phyloP scores from a whole-genome alignment of 2,329 filamentous ascomycete genomes.

The Botrytis tulipae region DNA sequence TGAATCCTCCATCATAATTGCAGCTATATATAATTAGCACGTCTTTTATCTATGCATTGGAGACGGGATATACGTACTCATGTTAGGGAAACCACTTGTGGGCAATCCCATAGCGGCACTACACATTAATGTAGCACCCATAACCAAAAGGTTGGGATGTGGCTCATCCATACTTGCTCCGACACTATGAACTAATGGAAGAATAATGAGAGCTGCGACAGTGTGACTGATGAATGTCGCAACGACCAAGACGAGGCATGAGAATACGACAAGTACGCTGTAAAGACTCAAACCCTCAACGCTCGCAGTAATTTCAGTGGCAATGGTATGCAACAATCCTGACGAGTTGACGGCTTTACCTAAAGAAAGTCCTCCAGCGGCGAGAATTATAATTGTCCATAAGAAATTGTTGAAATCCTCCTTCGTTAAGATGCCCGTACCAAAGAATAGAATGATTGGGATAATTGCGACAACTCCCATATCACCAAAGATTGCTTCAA shows the following conservation, averaged over 20 bases:
- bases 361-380: constrained; percentile 85
- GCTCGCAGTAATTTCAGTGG: constrained; percentile 67
- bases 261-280: constrained; percentile 81
- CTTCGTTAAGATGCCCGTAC: constrained; percentile 92
- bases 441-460: constrained; percentile 93
- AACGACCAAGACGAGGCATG: constrained; percentile 79
- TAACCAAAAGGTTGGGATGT: constrained; percentile 91
- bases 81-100: constrained; percentile 96
- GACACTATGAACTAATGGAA: constrained; percentile 85
- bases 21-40: constrained; percentile 55
- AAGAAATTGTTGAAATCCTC: constrained; percentile 99
- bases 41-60: background rate
- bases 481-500: constrained; percentile 86
- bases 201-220: constrained; percentile 89
- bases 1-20: constrained; percentile 98
- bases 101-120: constrained; percentile 96
- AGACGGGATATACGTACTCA: constrained; percentile 73
- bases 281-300: constrained; percentile 83
- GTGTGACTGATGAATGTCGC: constrained; percentile 98
- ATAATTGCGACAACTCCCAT: constrained; percentile 99
- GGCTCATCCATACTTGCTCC: constrained; percentile 82
- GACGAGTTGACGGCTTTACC: constrained; percentile 94
- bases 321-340: constrained; percentile 85
- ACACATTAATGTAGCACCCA: constrained; percentile 94
- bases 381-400: constrained; percentile 99